Base-by-base conservation (phyloP, 1,139 yeast species). In the Magnusiomyces sp. region DNA sequence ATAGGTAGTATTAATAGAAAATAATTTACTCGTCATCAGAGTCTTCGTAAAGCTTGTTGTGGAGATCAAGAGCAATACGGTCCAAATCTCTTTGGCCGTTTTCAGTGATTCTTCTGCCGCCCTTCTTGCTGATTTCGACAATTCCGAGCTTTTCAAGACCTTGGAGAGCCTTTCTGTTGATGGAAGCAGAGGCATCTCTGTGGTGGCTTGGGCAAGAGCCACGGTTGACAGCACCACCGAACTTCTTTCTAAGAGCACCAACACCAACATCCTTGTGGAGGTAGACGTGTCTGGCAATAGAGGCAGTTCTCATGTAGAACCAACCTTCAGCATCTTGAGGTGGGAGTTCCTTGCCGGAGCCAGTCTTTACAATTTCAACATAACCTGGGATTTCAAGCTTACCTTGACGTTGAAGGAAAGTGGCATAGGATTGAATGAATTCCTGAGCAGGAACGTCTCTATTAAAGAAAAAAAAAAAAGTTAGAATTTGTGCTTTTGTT, bases 21-120 rank as follows among this genome's bases (percentile, higher is more conserved):
- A 23, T 23, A 23, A 55, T 59, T 67, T 71, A 69, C 64, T 73
- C 75, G 63, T 74, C 77, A 55, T 64, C 65, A 23, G 29, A 23
- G 48, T 64, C 69, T 74, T 82, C 87, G 74, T 86, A 95, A 74
- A 86, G 90, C 71, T 79, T 80, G 78, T 86, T 95, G 75, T 87
- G 82, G 73, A 96, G 88, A 80, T 90, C 97, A 73, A 95, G 96
- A 72, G 98, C 98, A 76, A 92, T 92, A 85, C 98, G 97, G 80
- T 92, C 99, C 80, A 92, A 86, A 81, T 92, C 99, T 85, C 98
- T 90, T 81, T 92, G 97, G 73, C 99, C 99, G 79, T 89, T 87
- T 75, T 89, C 97, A 61, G 97, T 85, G 83, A 92, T 87, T 79
- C 92, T 89, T 84, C 99, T 94, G 75, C 98, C 98, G 75, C 97